These are phyloP conservation scores for Aegle marmelos DNA, from an alignment of 345 rosid genomes.

Conservation along the genomic window DNA sequence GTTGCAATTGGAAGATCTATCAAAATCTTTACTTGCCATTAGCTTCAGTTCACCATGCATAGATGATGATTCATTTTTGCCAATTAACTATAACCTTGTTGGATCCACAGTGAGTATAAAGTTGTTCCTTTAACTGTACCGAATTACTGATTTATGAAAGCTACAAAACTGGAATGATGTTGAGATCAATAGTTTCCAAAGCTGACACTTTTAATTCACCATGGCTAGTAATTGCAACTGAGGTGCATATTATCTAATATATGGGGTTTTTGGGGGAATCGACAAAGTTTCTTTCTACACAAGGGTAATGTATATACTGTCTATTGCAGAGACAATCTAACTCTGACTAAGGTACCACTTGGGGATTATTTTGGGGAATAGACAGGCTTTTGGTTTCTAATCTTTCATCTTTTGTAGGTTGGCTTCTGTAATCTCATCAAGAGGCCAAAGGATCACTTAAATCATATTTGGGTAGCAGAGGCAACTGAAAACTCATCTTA, in stretches of 20 bases:
- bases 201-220: not conserved
- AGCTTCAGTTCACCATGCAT: slow-evolving; percentile 59
- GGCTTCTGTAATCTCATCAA: slow-evolving; percentile 83
- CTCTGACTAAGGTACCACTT: not conserved
- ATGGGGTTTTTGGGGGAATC: not conserved
- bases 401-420: slow-evolving; percentile 44
- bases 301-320: not conserved
- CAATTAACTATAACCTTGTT: slow-evolving; percentile 62
- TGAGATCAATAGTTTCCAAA: not conserved
- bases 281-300: not conserved
- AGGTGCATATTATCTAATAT: not conserved
- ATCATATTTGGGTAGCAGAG: slow-evolving; percentile 81
- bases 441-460: slow-evolving; percentile 63
- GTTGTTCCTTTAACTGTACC: slow-evolving; percentile 2
- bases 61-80: slow-evolving; percentile 44
- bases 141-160: slow-evolving; percentile 8
- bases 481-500: slow-evolving; percentile 81
- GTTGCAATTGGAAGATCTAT: slow-evolving; percentile 36
- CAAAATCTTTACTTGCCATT: slow-evolving; percentile 75
- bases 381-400: not conserved
- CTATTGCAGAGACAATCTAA: not conserved
- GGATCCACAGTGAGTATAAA: slow-evolving; percentile 74
- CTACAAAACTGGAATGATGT: not conserved
- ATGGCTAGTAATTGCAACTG: not conserved
- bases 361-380: not conserved